A percentile compares a stretch with the other conserved stretches of the same genome.
These are phyloP conservation scores for Xylaria flabelliformis DNA, from an alignment of 495 filamentous ascomycete genomes.

Conservation along the genomic window DNA sequence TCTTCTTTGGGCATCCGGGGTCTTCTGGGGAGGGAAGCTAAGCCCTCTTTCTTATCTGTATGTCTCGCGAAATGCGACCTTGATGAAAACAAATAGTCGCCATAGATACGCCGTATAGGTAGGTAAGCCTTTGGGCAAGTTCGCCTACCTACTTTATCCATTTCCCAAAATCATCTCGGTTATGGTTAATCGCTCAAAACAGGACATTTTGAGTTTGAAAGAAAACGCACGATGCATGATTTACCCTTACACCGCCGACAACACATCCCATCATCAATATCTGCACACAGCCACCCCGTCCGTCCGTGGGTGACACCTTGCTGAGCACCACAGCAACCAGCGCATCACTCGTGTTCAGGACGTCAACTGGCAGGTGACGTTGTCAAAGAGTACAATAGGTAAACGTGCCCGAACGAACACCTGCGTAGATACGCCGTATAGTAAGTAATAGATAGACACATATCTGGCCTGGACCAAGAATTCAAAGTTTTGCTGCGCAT, in stretches of 20 bases:
- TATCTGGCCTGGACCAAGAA: not conserved
- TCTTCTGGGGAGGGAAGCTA: no score
- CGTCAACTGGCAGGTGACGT: not conserved
- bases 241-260: conserved; percentile 2
- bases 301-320: not conserved
- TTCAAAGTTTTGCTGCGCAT: not conserved
- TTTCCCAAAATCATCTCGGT: not conserved
- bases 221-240: not conserved
- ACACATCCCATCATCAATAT: not conserved
- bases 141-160: not conserved
- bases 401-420: not conserved
- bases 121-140: not conserved
- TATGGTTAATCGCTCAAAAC: not conserved
- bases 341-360: not conserved
- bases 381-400: not conserved
- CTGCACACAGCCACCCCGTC: conserved; percentile 11
- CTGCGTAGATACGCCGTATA: not conserved
- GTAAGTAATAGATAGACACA: not conserved
- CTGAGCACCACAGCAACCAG: not conserved
- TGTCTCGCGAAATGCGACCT: not conserved
- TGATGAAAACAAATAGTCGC: not conserved
- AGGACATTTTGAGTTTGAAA: not conserved
- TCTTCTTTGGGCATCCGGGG: not conserved
- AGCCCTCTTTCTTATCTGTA: no score
- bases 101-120: conserved; percentile 3